Percentiles rank a stretch among this genome's conserved stretches.
These are phyloP conservation scores for Theobroma grandiflorum DNA, from an alignment of 441 rosid species.

Conservation along the genomic window DNA sequence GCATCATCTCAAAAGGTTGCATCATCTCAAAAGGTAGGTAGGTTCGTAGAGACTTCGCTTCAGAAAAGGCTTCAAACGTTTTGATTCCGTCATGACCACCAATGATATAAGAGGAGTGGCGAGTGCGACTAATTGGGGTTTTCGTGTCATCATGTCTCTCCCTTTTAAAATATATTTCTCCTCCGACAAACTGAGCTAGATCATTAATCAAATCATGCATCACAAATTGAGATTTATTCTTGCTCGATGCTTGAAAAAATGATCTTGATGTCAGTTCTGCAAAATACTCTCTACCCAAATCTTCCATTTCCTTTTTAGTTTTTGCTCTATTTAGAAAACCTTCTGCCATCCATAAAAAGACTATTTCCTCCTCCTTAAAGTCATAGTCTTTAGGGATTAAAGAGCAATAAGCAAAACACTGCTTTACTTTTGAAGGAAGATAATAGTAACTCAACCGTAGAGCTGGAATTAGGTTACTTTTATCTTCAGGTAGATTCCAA, in stretches of 20 bases:
- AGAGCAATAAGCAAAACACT: not conserved
- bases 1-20: too few relatives aligned
- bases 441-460: not conserved
- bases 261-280: not conserved
- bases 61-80: too few relatives aligned
- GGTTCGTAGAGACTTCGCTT: too few relatives aligned
- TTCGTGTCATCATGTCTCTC: not conserved
- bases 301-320: not conserved
- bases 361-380: not conserved
- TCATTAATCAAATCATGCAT: not conserved
- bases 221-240: not conserved
- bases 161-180: not conserved
- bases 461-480: not conserved
- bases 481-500: not conserved
- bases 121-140: not conserved
- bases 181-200: not conserved
- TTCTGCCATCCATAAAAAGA: not conserved
- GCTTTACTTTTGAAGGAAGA: not conserved
- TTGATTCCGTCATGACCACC: too few relatives aligned
- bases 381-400: not conserved
- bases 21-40: too few relatives aligned
- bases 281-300: not conserved
- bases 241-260: not conserved
- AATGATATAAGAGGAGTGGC: not conserved
- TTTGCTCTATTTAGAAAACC: not conserved